These are phyloP conservation scores for Aspergillus nomiae DNA, from an alignment of 2,329 filamentous ascomycete species.

Conservation along the genomic window DNA sequence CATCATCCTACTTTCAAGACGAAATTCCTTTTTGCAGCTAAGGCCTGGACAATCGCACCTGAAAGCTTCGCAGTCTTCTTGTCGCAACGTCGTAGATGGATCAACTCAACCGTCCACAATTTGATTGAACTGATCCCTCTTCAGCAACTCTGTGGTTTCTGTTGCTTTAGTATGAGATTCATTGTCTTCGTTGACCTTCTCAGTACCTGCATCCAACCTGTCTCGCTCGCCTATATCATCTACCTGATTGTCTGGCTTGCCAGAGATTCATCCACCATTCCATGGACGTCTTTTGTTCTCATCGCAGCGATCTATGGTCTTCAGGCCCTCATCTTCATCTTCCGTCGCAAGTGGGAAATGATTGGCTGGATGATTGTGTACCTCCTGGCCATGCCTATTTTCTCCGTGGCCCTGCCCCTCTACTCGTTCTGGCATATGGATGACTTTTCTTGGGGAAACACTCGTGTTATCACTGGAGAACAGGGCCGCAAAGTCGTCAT, in stretches of 20 bases:
- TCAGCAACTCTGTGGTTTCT: slow-evolving; percentile 96
- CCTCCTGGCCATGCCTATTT: slow-evolving; percentile 85
- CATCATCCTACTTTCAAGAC: slow-evolving; percentile 94
- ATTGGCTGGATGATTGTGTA: slow-evolving; percentile 99
- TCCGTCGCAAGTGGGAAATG: slow-evolving; percentile 99
- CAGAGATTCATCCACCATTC: slow-evolving; percentile 65
- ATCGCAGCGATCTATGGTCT: slow-evolving; percentile 96
- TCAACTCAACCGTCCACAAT: slow-evolving; percentile 99
- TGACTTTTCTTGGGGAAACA: slow-evolving; percentile 99
- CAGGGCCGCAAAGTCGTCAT: slow-evolving; percentile 89
- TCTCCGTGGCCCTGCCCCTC: slow-evolving; percentile 83
- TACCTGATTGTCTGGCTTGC: slow-evolving; percentile 81
- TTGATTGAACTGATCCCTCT: slow-evolving; percentile 92
- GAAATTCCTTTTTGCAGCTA: slow-evolving; percentile 89
- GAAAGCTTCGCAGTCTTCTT: slow-evolving; percentile 94
- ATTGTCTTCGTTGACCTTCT: slow-evolving; percentile 93
- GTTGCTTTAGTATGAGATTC: slow-evolving; percentile 99
- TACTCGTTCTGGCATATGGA: slow-evolving; percentile 99
- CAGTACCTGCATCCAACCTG: slow-evolving; percentile 87
- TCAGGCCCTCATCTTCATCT: slow-evolving; percentile 94
- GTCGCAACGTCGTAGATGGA: slow-evolving; percentile 98
- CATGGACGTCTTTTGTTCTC: slow-evolving; percentile 84
- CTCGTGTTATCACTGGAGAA: slow-evolving; percentile 93
- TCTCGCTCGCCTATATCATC: slow-evolving; percentile 83
- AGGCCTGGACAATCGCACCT: slow-evolving; percentile 96